phyloP scores from a whole-genome alignment of 1,139 yeast genomes.

The Geotrichum australiense region DNA sequence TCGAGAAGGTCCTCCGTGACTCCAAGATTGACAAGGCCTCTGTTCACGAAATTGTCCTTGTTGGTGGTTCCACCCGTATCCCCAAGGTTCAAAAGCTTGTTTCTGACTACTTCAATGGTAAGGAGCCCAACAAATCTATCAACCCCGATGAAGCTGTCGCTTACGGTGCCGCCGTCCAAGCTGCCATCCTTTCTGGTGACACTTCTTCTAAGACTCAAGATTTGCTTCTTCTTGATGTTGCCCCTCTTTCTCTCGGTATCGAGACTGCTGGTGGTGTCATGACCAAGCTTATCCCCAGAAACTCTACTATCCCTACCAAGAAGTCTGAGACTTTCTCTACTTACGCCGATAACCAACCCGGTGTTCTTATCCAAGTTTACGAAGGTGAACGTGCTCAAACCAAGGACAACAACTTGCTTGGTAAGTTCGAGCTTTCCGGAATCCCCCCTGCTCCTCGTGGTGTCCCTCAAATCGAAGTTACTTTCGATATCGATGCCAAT shows the following conservation, averaged over 20 bases:
- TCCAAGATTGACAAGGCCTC: constrained; percentile 83
- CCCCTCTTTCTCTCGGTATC: constrained; percentile 84
- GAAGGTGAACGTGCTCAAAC: constrained; percentile 94
- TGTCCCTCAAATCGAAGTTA: constrained; percentile 91
- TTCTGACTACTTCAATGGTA: constrained; percentile 98
- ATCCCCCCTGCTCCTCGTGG: constrained; percentile 96
- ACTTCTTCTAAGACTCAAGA: constrained; percentile 77
- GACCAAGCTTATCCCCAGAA: constrained; percentile 85
- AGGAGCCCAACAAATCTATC: constrained; percentile 33
- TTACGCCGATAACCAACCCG: constrained; percentile 90
- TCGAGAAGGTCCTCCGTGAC: constrained; percentile 95
- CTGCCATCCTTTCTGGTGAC: constrained; percentile 88
- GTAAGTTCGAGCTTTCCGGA: constrained; percentile 87
- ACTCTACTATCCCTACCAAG: constrained; percentile 90
- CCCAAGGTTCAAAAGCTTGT: constrained; percentile 97
- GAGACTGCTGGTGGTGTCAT: constrained; percentile 95
- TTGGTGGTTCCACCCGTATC: constrained; percentile 99
- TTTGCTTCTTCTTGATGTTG: constrained; percentile 74
- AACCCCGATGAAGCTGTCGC: constrained; percentile 60
- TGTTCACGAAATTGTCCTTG: constrained; percentile 93
- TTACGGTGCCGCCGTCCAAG: constrained; percentile 92
- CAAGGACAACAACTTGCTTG: constrained; percentile 88
- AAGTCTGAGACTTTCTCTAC: constrained; percentile 88
- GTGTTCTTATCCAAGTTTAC: constrained; percentile 85
- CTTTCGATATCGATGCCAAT: constrained; percentile 86